Conservation (phyloP, 495 filamentous ascomycete genomes). For the Daldinia caldariorum region DNA sequence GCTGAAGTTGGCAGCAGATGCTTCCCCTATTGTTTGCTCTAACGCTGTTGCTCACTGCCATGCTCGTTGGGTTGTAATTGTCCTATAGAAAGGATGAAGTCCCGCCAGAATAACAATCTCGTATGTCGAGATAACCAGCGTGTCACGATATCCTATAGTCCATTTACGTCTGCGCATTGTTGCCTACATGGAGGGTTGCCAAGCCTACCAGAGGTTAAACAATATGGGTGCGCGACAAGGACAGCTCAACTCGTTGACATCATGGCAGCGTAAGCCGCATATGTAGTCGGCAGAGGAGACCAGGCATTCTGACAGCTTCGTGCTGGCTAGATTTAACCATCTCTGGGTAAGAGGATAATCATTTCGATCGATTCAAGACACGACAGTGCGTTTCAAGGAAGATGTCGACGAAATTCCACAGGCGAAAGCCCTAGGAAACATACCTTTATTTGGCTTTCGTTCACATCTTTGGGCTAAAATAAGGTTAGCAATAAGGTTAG, state of each 20-base stretch:
- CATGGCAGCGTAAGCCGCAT: conserved; percentile 44
- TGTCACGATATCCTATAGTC: conserved; percentile 36
- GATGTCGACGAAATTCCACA: conserved; percentile 65
- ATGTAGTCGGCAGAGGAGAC: conserved; percentile 52
- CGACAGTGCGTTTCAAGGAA: conserved; percentile 53
- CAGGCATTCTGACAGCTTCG: conserved; percentile 47
- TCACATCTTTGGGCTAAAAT: conserved; percentile 87
- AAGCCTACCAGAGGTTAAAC: conserved; percentile 56
- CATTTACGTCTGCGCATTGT: conserved; percentile 38
- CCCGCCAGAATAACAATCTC: conserved; percentile 44
- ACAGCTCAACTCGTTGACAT: conserved; percentile 59
- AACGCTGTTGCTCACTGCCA: conserved; percentile 61
- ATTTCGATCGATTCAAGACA: conserved; percentile 53
- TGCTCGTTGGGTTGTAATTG: conserved; percentile 67
- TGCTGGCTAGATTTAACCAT: conserved; percentile 37
- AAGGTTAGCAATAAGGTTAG: conserved; percentile 69
- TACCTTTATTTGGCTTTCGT: conserved; percentile 98
- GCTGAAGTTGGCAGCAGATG: conserved; percentile 6
- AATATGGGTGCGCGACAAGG: conserved; percentile 54
- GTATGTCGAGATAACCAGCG: conserved; percentile 43
- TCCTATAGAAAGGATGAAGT: conserved; percentile 35
- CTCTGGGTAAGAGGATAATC: conserved; percentile 54
- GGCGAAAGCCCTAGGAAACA: conserved; percentile 76
- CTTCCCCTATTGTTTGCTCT: conserved; percentile 13
- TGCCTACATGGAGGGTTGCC: conserved; percentile 59